These are phyloP conservation scores for Neocucurbitaria cava DNA, from an alignment of 2,329 filamentous ascomycete genomes.

Conservation along the genomic window DNA sequence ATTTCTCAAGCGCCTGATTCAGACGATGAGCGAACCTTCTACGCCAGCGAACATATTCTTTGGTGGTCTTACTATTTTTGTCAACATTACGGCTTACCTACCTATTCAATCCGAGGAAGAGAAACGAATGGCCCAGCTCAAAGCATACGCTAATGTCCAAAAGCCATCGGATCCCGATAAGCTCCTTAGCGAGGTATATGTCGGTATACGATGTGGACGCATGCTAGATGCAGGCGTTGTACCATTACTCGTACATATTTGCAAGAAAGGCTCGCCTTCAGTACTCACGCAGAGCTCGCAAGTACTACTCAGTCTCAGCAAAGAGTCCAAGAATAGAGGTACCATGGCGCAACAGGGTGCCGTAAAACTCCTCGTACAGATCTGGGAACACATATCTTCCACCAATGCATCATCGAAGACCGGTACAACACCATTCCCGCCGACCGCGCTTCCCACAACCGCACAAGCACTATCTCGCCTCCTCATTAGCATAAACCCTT, in stretches of 20 bases:
- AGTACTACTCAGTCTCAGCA: slow-evolving; percentile 79
- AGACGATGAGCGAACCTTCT: slow-evolving; percentile 57
- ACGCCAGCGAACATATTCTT: slow-evolving; percentile 71
- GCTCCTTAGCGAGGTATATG: slow-evolving; percentile 77
- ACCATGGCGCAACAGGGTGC: slow-evolving; percentile 92
- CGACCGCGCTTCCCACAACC: slow-evolving; percentile 59
- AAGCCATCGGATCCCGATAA: slow-evolving; percentile 68
- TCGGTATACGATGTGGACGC: slow-evolving; percentile 75
- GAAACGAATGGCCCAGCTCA: slow-evolving; percentile 88
- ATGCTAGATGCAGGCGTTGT: slow-evolving; percentile 82
- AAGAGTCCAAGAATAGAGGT: slow-evolving; percentile 75
- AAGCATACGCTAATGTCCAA: slow-evolving; percentile 88
- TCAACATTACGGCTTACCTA: slow-evolving; percentile 82
- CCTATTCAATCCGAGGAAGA: slow-evolving; percentile 85
- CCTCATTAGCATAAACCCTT: slow-evolving; percentile 83
- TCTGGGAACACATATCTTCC: slow-evolving; percentile 64
- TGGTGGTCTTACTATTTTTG: slow-evolving; percentile 83
- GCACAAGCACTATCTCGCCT: slow-evolving; percentile 85
- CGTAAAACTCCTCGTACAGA: slow-evolving; percentile 79
- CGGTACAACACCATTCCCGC: slow-evolving; percentile 41
- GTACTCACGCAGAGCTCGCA: slow-evolving; percentile 76
- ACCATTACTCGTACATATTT: slow-evolving; percentile 77
- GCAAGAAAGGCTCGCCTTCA: slow-evolving; percentile 73
- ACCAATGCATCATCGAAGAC: slow-evolving; percentile 54
- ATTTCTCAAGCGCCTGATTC: slow-evolving; percentile 74